Evolutionary conservation across 352 stramenopile species (phyloP), one percentile per base, ranked within the genome.

Genomic region (Phytophthora aleatoria): DNA sequence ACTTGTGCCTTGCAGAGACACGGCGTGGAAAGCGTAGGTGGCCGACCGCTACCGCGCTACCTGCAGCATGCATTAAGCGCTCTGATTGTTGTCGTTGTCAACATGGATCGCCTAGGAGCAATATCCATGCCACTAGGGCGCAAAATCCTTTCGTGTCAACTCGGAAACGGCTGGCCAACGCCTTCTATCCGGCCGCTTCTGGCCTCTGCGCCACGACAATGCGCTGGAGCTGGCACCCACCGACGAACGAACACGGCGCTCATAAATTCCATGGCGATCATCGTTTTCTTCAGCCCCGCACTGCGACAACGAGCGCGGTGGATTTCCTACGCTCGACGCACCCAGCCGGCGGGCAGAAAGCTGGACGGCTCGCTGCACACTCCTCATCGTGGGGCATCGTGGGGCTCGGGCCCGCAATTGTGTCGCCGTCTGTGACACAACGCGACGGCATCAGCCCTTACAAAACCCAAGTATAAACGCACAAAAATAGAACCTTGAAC

Each of bases 401-500:
- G 35, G 35, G 35, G 35, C 35, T 41, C 35, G 12, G 3, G 20
- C 20, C 11, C 11, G 10, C 35, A 16, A 3, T 52, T 41, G 38
- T 15, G 42, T 30, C 3, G n/a, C 20, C 20, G 45, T 28, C 16
- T n/a, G 36, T 11, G 26, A 16, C 33, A 43, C 62, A 42, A 61
- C 33, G 13, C 16, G 56, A 69, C 61, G 38, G 43, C 50, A 69
- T 51, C 38, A 54, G 41, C 27, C 35, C 20, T 41, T 51, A 61
- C 24, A 41, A 28, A 44, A 45, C 8, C 26, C 3, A 7, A 48
- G 27, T 50, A n/a, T 30, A 28, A 48, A 8, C 1, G 20, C 27
- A 33, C 52, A 71, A 75, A 75, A 75, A 69, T 75, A 71, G 62
- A 75, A 74, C 54, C 8, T 38, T 43, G 24, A 10, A 48, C 48